Conservation (phyloP, 2,329 filamentous ascomycete species). For the Colletotrichum chrysophilum region DNA sequence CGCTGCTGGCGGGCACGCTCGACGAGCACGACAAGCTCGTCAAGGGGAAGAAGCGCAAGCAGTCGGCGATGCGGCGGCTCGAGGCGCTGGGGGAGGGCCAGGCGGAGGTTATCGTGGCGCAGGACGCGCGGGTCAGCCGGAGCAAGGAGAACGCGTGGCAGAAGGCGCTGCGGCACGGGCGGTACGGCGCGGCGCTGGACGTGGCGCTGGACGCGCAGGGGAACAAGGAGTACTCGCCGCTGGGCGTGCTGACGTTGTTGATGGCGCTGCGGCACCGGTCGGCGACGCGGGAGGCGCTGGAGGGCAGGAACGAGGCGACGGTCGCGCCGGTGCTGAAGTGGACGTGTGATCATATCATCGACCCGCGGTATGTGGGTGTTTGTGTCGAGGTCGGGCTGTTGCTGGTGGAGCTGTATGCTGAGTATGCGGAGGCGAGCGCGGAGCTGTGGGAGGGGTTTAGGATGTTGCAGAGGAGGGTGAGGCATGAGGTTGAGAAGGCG, state of each 20-base stretch:
- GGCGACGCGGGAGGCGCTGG: conserved; percentile 80
- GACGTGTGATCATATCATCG: conserved; percentile 79
- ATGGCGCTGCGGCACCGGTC: conserved; percentile 87
- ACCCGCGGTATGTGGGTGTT: conserved; percentile 80
- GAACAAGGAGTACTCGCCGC: conserved; percentile 53
- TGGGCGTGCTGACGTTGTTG: conserved; percentile 76
- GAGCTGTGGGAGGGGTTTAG: conserved; percentile 76
- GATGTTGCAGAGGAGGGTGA: conserved; percentile 72
- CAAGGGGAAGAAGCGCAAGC: conserved; percentile 69
- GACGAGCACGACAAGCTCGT: conserved; percentile 77
- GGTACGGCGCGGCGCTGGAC: conserved; percentile 81
- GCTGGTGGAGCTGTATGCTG: conserved; percentile 85
- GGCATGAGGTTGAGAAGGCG: conserved; percentile 79
- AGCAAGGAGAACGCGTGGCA: conserved; percentile 81
- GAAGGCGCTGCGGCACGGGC: conserved; percentile 76
- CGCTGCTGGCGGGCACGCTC: conserved; percentile 77
- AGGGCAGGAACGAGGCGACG: conserved; percentile 79
- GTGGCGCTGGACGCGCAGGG: conserved; percentile 65
- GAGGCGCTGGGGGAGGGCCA: conserved; percentile 80
- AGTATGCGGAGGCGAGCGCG: conserved; percentile 75
- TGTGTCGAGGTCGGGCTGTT: conserved; percentile 85
- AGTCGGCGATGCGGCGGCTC: conserved; percentile 56
- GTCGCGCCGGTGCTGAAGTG: conserved; percentile 85
- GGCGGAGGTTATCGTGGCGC: conserved; percentile 87
- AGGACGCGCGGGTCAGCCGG: conserved; percentile 61